phyloP scores from a whole-genome alignment of 1,284 basidiomycete genomes.

The Ustilago crameri region DNA sequence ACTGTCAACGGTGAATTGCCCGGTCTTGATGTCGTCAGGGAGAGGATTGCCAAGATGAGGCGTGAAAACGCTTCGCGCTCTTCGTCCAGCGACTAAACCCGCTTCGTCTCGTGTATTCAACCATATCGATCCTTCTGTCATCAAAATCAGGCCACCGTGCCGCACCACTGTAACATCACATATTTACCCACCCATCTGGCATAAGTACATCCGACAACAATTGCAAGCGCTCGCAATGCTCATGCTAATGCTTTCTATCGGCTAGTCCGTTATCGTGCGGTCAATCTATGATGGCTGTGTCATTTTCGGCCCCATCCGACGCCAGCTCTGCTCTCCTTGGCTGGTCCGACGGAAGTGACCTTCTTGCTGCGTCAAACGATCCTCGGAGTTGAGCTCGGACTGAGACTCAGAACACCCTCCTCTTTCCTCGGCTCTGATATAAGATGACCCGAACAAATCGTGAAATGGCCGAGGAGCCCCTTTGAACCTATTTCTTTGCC shows the following conservation, averaged over 20 bases:
- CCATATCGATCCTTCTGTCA: neutral
- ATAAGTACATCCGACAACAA: conserved; percentile 1
- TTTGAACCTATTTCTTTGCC: too few species aligned
- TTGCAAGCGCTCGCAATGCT: neutral
- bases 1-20: conserved; percentile 63
- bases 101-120: neutral
- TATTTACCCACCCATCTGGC: too few species aligned
- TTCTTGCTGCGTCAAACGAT: too few species aligned
- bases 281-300: too few species aligned
- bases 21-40: conserved; percentile 64
- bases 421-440: too few species aligned
- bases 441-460: too few species aligned
- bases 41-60: conserved; percentile 50
- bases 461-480: too few species aligned
- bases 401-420: too few species aligned
- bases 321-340: too few species aligned
- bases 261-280: neutral
- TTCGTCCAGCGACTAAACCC: conserved; percentile 9
- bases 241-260: neutral
- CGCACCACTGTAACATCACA: neutral
- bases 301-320: too few species aligned
- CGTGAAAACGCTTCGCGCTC: conserved; percentile 16
- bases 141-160: neutral
- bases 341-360: too few species aligned
- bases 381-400: too few species aligned